Evolutionary conservation across 306 rosid species (phyloP).

Genomic region (Dalbergia cultrata): DNA sequence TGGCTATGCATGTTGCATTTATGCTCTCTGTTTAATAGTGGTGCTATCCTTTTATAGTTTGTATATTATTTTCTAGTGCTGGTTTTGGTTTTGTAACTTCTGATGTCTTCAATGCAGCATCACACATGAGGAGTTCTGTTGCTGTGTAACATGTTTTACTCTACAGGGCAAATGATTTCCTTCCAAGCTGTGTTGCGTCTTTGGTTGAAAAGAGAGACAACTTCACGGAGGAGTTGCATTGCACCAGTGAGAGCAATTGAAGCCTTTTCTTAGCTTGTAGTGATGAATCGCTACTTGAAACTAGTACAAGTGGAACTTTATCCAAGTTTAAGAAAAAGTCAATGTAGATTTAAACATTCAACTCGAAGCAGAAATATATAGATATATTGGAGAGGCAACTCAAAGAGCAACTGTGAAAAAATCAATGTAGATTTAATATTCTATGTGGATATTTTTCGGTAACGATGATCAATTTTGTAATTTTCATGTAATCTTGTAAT

Average conservation of each 20-base stretch:
- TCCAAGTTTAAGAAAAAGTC: constrained; percentile 62
- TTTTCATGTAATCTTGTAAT: too few species aligned
- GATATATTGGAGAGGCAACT: too few species aligned
- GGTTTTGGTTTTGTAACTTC: constrained; percentile 37
- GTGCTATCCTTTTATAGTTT: background rate
- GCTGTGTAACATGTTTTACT: constrained; percentile 77
- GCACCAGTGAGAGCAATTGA: constrained; percentile 60
- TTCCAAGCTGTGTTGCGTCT: constrained; percentile 64
- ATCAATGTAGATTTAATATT: too few species aligned
- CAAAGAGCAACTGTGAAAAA: too few species aligned
- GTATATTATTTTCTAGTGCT: constrained; percentile 20
- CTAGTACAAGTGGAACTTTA: constrained; percentile 69
- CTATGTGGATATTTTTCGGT: too few species aligned
- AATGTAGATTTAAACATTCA: too few species aligned
- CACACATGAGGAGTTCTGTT: constrained; percentile 87
- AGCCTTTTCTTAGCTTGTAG: constrained; percentile 48
- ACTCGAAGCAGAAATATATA: too few species aligned
- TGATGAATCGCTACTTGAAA: constrained; percentile 51
- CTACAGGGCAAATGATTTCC: constrained; percentile 87
- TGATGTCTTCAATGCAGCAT: constrained; percentile 58
- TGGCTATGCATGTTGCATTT: constrained; percentile 16
- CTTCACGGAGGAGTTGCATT: constrained; percentile 68
- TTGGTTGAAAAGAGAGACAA: constrained; percentile 73
- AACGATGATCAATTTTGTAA: too few species aligned
- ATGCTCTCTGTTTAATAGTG: background rate